A percentile compares a stretch with the other conserved stretches of the same genome.
Conservation (phyloP, 257 asterid genomes). For the Primulina huaijiensis region DNA sequence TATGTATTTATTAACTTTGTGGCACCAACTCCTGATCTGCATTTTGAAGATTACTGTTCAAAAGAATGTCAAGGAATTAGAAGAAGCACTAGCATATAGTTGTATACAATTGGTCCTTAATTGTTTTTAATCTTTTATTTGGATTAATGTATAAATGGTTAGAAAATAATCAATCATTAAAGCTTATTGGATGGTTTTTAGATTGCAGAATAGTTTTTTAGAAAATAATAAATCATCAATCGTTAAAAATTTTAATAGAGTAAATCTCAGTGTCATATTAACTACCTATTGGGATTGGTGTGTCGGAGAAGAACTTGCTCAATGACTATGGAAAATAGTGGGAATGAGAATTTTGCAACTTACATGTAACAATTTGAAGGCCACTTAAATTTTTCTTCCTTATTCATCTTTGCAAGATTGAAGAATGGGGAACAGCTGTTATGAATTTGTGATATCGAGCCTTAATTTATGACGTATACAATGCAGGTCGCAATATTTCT, state of each 20-base stretch:
- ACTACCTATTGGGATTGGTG: background rate
- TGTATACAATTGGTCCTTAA: background rate
- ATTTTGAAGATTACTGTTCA: background rate
- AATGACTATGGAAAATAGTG: conserved; percentile 5
- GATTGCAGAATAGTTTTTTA: background rate
- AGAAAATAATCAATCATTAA: background rate
- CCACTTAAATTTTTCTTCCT: background rate
- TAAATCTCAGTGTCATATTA: background rate
- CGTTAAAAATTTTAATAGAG: background rate
- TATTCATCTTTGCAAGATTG: conserved; percentile 3
- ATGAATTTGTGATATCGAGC: conserved; percentile 4
- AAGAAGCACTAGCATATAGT: background rate
- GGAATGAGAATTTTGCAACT: background rate
- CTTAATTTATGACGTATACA: conserved; percentile 20
- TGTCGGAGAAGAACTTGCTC: background rate
- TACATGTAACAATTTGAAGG: background rate
- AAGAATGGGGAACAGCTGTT: background rate
- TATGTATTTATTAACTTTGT: conserved; percentile 28
- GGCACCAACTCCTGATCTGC: conserved; percentile 8
- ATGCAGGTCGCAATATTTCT: conserved; percentile 90
- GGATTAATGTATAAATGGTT: background rate
- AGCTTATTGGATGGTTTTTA: background rate
- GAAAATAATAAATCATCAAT: background rate
- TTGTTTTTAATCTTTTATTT: no score
- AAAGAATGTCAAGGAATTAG: background rate